phyloP scores from a whole-genome alignment of 805 yeast genomes.

The Yamadazyma takamatsuzukensis region DNA sequence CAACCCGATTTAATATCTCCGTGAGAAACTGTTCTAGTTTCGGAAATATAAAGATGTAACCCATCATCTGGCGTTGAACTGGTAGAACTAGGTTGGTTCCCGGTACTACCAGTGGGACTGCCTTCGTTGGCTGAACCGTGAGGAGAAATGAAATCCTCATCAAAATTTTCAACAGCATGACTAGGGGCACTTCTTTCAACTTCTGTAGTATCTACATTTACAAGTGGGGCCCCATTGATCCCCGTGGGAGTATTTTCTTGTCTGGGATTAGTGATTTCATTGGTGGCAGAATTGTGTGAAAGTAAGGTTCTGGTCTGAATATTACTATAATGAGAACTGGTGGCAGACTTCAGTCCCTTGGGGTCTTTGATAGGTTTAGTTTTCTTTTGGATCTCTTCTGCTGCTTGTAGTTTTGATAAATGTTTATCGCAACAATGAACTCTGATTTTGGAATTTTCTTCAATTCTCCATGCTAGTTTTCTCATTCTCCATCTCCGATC shows the following conservation, averaged over 20 bases:
- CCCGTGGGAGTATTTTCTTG: conserved; percentile 7
- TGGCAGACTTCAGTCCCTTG: conserved; percentile 10
- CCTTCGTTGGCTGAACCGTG: not conserved
- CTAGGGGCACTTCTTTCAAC: conserved; percentile 17
- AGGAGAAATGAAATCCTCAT: conserved; percentile 29
- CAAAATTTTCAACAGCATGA: conserved; percentile 21
- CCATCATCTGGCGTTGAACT: conserved; percentile 18
- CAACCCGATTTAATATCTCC: conserved; percentile 90
- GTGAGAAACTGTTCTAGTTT: conserved; percentile 63
- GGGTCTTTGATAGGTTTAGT: conserved; percentile 3
- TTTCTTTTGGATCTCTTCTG: conserved; percentile 36
- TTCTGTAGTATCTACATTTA: conserved; percentile 15
- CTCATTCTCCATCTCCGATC: conserved; percentile 89
- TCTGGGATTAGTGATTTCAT: conserved; percentile 1
- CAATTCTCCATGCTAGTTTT: conserved; percentile 82
- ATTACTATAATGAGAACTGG: conserved; percentile 32
- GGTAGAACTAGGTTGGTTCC: no score
- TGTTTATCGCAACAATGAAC: conserved; percentile 60
- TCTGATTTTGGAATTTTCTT: conserved; percentile 69
- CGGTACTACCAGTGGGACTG: not conserved
- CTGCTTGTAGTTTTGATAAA: conserved; percentile 41
- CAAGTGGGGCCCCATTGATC: conserved; percentile 10
- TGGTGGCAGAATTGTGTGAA: conserved; percentile 5
- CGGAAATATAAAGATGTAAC: conserved; percentile 56
- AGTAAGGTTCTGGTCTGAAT: conserved; percentile 21